Conservation (phyloP, 768 basidiomycete genomes). For the Glaciozyma martinii region DNA sequence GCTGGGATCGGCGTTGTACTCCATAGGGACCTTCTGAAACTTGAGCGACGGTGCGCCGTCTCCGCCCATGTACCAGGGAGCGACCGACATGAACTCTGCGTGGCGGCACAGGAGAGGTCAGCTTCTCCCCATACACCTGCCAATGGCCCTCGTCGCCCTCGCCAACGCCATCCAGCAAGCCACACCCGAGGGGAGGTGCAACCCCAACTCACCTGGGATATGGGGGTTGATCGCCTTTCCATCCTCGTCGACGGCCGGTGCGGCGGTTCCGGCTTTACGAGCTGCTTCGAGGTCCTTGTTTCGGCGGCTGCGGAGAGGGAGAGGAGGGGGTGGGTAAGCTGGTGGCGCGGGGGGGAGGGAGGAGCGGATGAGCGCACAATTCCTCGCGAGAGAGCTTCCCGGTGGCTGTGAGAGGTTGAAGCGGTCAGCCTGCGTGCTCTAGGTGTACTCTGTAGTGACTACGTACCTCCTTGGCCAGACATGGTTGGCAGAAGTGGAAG, state of each 20-base stretch:
- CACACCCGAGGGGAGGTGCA: no score
- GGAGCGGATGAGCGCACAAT: conserved; percentile 9
- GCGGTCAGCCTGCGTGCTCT: background rate
- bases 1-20: conserved; percentile 51
- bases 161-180: no score
- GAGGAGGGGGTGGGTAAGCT: background rate
- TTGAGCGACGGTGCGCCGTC: conserved; percentile 76
- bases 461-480: background rate
- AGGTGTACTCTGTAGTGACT: background rate
- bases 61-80: conserved; percentile 96
- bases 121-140: no score
- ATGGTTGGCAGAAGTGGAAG: background rate
- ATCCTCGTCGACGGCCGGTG: conserved; percentile 88
- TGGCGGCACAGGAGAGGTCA: background rate
- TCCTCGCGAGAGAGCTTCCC: conserved; percentile 29
- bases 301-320: background rate
- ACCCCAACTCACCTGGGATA: conserved; percentile 82
- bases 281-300: conserved; percentile 84
- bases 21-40: conserved; percentile 66
- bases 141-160: no score
- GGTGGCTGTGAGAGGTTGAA: background rate
- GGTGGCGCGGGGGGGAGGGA: background rate
- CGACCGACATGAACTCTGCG: conserved; percentile 92
- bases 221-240: conserved; percentile 96
- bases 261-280: conserved; percentile 95